Base-by-base conservation (phyloP, 306 rosid species). In the Cicer chorassanicum region DNA sequence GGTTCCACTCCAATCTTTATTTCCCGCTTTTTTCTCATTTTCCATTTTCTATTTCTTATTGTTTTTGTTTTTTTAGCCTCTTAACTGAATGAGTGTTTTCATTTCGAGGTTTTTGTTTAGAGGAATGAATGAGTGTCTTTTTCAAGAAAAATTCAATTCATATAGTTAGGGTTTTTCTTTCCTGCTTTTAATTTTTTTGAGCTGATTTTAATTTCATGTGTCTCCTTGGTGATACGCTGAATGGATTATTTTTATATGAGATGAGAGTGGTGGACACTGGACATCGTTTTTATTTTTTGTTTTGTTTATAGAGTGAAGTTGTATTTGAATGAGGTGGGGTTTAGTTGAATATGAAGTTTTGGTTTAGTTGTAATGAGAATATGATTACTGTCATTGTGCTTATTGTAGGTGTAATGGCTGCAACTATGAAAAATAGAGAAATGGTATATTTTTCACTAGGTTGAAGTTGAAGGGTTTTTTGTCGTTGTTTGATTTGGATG, bases 1-100 rank as follows among this genome's bases (percentile, higher is more conserved):
- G 97, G 97, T 92, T 46, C 70, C 71, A 13, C 18, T 18, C 56
- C 81, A 56, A 8, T 21, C 53, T 43, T 18, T 48, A 18, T 65
- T 72, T 18, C 34, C 16, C 49, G 9, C 8, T 5, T 21, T 70
- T 10, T 65, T 59, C 1, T 59, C 5, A n/a, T 49, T 49, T n/a
- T 49, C 19, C 45, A 4, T 54, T 57, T 78, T 51, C 8, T 12
- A 1, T 55, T 6, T 8, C 39, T 2, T 51, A 29, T 36, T 2
- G 16, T 43, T 19, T 16, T 68, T 24, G 16, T 6, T 7, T 49
- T 62, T 21, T 34, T 24, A 13, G 8, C 36, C 46, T 12, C 38
- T 46, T 9, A 54, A 51, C 60, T 76, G 56, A 15, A 15, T 21
- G 71, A 71, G 64, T 68, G 64, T 61, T 43, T 48, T 36, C 36